These are phyloP conservation scores for Didymella arachidicola DNA, from an alignment of 2,329 filamentous ascomycete species.

Conservation along the genomic window DNA sequence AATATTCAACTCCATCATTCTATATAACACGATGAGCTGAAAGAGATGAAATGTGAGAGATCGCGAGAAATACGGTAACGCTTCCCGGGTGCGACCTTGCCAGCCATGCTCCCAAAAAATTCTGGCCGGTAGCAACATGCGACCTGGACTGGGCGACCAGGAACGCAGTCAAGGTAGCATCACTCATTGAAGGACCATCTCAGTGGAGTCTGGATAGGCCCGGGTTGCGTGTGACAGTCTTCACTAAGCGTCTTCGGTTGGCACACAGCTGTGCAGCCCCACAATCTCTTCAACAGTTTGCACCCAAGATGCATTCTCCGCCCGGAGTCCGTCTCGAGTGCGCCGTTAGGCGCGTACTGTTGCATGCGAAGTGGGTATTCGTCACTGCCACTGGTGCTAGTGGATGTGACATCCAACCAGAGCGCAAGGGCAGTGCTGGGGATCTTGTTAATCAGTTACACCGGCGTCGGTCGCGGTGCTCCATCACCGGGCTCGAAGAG, in stretches of 20 bases:
- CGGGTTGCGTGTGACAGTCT: background rate
- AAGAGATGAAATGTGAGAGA: background rate
- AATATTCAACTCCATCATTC: background rate
- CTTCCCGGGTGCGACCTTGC: background rate
- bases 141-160: background rate
- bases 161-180: constrained; percentile 1
- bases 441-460: background rate
- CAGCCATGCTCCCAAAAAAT: no score
- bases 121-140: background rate
- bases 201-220: background rate
- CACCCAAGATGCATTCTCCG: background rate
- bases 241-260: background rate
- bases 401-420: background rate
- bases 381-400: background rate
- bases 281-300: background rate
- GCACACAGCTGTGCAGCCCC: constrained; percentile 2
- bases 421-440: background rate
- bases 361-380: background rate
- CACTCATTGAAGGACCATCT: background rate
- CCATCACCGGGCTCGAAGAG: background rate
- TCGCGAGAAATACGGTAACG: background rate
- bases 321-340: constrained; percentile 2
- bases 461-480: background rate
- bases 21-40: background rate
- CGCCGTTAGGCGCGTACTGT: constrained; percentile 4